Base-by-base conservation (phyloP, 2,329 filamentous ascomycete genomes). In the Talaromyces amestolkiae region DNA sequence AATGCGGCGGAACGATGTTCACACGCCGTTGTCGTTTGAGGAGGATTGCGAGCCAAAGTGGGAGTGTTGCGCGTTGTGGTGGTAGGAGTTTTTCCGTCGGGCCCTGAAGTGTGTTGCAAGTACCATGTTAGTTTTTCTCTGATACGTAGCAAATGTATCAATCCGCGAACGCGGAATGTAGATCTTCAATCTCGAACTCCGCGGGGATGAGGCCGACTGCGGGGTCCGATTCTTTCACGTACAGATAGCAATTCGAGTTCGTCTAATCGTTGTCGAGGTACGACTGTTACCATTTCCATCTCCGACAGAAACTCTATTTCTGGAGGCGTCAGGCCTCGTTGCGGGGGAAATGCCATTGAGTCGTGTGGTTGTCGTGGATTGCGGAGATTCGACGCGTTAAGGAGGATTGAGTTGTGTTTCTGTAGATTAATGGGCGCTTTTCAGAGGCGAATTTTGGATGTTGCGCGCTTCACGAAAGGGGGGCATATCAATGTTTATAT, bases 241-340 rank as follows among this genome's bases (percentile, higher is more conserved):
- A 98, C 95, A 70, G 90, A 89, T 64, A 99, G 86, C 68, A 99
- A 85, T 72, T 91, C 85, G 68, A 99, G 90, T 70, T 87, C 87
- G 70, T 97, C 93, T 62, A 99, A 88, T 69, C 91, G 87, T 77
- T 98, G 93, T 63, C 95, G 91, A 41, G 95, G 95, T 59, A 98
- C 88, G 24, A 99, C 86, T 0, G 93, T 97, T 64, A 99, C 91
- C 73, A 92, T 87, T 81, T 98, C 94, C 93, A 97, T 98, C 81
- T 99, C 95, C 78, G 93, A 97, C 33, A 98, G 83, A 75, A 98
- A 99, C 60, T 93, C 91, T 54, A 96, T 91, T 81, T 99, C 95
- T 69, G 91, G 84, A 66, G 95, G 92, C 72, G 91, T 90, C 53
- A 97, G 85, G 77, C 89, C 86, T 68, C 85, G 82, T 45, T 85